Conservation (phyloP, 495 filamentous ascomycete genomes). For the Trichocladium antarcticum region DNA sequence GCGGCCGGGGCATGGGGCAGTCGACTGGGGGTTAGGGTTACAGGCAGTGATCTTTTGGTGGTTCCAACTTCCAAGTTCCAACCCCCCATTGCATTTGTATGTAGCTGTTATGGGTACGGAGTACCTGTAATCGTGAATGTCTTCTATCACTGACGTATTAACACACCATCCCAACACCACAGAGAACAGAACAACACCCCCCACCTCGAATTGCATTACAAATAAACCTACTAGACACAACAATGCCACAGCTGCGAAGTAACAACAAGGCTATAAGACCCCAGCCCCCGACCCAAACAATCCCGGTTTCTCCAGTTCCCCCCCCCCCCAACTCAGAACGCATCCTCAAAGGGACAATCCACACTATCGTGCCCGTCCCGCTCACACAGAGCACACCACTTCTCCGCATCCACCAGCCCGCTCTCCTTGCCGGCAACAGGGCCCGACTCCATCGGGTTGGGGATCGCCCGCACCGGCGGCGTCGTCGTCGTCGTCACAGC, state of each 20-base stretch:
- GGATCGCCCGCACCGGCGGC: slow-evolving; percentile 33
- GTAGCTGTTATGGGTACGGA: no score
- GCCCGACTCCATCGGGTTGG: slow-evolving; percentile 54
- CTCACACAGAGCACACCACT: slow-evolving; percentile 97
- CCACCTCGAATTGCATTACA: neutral
- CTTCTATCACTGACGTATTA: no score
- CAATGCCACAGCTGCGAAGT: neutral
- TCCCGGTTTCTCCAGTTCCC: neutral
- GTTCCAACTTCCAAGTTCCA: no score
- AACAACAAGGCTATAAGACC: neutral
- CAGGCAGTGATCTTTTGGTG: no score
- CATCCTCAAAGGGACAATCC: slow-evolving; percentile 88
- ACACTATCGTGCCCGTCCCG: slow-evolving; percentile 91
- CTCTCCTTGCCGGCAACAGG: slow-evolving; percentile 74
- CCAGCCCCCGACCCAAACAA: neutral
- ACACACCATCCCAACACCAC: no score
- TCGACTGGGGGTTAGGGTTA: no score
- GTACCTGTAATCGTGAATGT: no score
- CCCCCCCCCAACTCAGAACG: slow-evolving; percentile 33
- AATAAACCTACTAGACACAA: neutral
- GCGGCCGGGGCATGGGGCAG: no score
- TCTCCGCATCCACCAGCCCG: slow-evolving; percentile 64
- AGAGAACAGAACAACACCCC: no score
- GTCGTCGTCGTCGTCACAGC: slow-evolving; percentile 5
- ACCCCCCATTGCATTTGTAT: no score